Evolutionary conservation across 1,284 basidiomycete genomes (phyloP).

Genomic region (Bjerkandera adusta): DNA sequence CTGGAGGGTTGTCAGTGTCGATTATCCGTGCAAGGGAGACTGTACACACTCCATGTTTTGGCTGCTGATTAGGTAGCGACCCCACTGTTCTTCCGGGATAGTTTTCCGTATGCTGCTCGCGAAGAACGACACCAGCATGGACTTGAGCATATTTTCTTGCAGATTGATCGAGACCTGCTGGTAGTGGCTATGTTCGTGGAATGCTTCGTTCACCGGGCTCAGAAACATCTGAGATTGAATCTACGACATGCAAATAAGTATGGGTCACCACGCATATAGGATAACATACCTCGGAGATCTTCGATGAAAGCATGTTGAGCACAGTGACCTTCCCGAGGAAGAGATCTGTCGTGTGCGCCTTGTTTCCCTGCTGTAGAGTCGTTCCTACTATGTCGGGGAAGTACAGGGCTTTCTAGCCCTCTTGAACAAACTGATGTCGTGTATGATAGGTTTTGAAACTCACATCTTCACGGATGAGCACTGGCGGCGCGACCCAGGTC

Average conservation of each 20-base stretch:
- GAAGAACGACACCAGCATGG: slow-evolving; percentile 85
- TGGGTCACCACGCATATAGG: neutral
- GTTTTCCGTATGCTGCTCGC: slow-evolving; percentile 66
- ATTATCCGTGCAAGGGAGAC: slow-evolving; percentile 9
- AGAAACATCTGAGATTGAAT: slow-evolving; percentile 82
- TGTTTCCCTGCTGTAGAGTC: slow-evolving; percentile 51
- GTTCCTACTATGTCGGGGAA: slow-evolving; percentile 89
- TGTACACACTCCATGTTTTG: slow-evolving; percentile 71
- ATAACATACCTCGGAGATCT: slow-evolving; percentile 76
- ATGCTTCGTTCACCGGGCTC: slow-evolving; percentile 59
- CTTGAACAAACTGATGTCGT: slow-evolving; percentile 4
- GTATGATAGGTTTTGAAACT: slow-evolving; percentile 35
- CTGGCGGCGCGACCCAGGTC: slow-evolving; percentile 90
- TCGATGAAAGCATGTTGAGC: slow-evolving; percentile 78
- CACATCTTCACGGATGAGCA: slow-evolving; percentile 88
- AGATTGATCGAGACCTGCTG: slow-evolving; percentile 87
- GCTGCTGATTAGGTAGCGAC: slow-evolving; percentile 78
- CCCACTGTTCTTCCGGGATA: slow-evolving; percentile 65
- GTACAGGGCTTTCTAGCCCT: slow-evolving; percentile 77
- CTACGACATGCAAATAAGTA: slow-evolving; percentile 35
- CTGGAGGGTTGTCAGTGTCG: slow-evolving; percentile 19
- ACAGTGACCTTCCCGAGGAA: slow-evolving; percentile 77
- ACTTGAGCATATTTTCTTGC: slow-evolving; percentile 91
- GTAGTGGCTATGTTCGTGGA: slow-evolving; percentile 64
- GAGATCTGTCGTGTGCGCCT: slow-evolving; percentile 77